phyloP scores from a whole-genome alignment of 2,329 filamentous ascomycete genomes.

The Trichophyton schoenleinii region DNA sequence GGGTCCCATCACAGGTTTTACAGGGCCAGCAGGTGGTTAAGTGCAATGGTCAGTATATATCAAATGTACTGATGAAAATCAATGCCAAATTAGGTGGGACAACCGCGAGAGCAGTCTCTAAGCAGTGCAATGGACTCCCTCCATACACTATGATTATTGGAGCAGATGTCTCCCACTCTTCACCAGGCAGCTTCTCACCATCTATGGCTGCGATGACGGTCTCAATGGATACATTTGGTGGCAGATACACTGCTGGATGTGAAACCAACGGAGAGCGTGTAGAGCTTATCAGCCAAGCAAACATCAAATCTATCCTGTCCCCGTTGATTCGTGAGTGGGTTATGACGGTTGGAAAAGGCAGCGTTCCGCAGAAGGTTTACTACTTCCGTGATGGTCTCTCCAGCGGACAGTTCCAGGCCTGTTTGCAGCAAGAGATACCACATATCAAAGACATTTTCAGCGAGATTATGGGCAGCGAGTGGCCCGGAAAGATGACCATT shows the following conservation, averaged over 20 bases:
- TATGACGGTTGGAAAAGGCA: constrained; percentile 39
- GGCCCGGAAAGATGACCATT: constrained; percentile 60
- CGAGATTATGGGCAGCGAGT: constrained; percentile 25
- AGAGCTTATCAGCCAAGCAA: constrained; percentile 62
- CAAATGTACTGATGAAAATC: constrained; percentile 92
- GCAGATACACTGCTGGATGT: constrained; percentile 65
- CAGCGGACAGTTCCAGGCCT: constrained; percentile 70
- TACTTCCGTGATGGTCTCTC: constrained; percentile 91
- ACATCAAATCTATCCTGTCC: constrained; percentile 53
- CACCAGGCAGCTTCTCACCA: constrained; percentile 51
- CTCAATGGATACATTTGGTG: constrained; percentile 57
- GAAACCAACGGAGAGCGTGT: constrained; percentile 72
- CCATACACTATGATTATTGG: constrained; percentile 67
- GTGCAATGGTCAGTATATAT: constrained; percentile 69
- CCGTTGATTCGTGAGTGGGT: constrained; percentile 56
- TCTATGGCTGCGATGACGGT: constrained; percentile 84
- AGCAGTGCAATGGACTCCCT: constrained; percentile 28
- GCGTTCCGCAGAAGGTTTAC: constrained; percentile 59
- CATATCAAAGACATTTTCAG: constrained; percentile 53
- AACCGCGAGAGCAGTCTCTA: constrained; percentile 45
- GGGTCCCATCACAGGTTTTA: constrained; percentile 74
- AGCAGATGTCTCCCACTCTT: constrained; percentile 76
- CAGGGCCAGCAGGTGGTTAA: constrained; percentile 56
- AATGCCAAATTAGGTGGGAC: constrained; percentile 88
- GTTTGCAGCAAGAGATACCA: constrained; percentile 64